Evolutionary conservation across 2,329 filamentous ascomycete genomes (phyloP), one percentile per base, ranked within the genome.

Genomic region (Niveomyces coronatus): DNA sequence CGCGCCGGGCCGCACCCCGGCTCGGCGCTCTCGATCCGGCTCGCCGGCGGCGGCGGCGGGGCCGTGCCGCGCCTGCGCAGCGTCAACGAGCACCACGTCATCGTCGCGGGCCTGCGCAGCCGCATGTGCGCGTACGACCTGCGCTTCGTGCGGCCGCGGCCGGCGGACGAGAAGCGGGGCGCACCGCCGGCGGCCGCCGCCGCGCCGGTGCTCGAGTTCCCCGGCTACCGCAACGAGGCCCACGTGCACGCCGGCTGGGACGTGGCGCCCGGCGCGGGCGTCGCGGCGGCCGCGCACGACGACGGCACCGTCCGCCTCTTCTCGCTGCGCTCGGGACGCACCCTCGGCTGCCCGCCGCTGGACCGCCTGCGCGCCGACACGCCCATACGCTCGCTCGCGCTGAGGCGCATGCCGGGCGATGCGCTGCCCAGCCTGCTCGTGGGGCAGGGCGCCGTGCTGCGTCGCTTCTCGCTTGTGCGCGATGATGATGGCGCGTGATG

Each of bases 61-160:
- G n/a, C n/a, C 15, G 61, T 74, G 33, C 61, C 70, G 0, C 70
- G 74, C 41, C 51, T 79, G 22, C 62, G 62, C 23, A 63, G 67
- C 37, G 47, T 76, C 2, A 64, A 66, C 34, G 53, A 56, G 7
- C 55, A 74, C 46, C 65, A 70, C 31, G 56, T 78, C 15, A 56
- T 80, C 3, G 68, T 69, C 4, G 66, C 71, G 0, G 73, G 74
- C 1, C 54, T 75, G 2, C 48, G 55, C 22, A 63, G 61, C 49
- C 58, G 49, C 37, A 69, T 80, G 58, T 60, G 61, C 1, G 54
- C 78, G 5, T 80, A 76, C 47, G 76, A 81, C 44, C 44, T 71
- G 22, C 71, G 76, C 2, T 74, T 63, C 45, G 36, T 48, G 16
- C 39, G 31, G 18, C 29, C 20, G 18, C 29, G 27, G 37, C 27